phyloP scores from a whole-genome alignment of 2,329 filamentous ascomycete genomes.

The Aspergillus clavatus region DNA sequence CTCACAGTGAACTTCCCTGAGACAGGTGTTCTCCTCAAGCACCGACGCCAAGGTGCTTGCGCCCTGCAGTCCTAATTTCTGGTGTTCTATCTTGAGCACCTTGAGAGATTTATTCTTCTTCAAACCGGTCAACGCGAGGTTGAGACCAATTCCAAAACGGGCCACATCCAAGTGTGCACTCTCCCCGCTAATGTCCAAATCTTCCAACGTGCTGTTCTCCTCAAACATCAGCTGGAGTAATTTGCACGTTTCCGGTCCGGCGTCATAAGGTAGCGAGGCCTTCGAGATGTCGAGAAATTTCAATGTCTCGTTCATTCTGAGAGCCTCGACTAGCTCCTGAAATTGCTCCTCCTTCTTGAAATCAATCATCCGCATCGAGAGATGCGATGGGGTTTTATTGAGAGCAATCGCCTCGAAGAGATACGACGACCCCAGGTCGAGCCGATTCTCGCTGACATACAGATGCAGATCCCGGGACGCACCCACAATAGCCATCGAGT shows the following conservation, averaged over 20 bases:
- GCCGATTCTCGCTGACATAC: conserved; percentile 59
- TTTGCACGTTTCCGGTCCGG: conserved; percentile 61
- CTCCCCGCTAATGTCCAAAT: conserved; percentile 66
- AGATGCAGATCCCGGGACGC: conserved; percentile 57
- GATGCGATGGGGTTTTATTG: conserved; percentile 55
- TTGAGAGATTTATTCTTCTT: conserved; percentile 60
- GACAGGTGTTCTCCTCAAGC: conserved; percentile 57
- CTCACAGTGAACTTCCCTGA: conserved; percentile 64
- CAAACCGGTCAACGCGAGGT: conserved; percentile 60
- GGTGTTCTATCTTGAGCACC: conserved; percentile 61
- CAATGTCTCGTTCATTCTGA: conserved; percentile 60
- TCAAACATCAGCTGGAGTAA: conserved; percentile 61
- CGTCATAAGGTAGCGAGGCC: conserved; percentile 64
- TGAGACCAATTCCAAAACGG: conserved; percentile 64
- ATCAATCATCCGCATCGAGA: conserved; percentile 65
- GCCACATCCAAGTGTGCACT: conserved; percentile 67
- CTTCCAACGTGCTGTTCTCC: conserved; percentile 61
- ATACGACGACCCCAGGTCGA: conserved; percentile 40
- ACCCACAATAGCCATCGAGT: conserved; percentile 55
- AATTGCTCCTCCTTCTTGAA: conserved; percentile 63
- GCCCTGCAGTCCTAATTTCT: conserved; percentile 64
- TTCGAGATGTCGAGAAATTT: conserved; percentile 65
- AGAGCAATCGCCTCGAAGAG: conserved; percentile 44
- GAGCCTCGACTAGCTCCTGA: conserved; percentile 56
- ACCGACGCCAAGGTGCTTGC: conserved; percentile 66